Evolutionary conservation across 75 land plant genomes (phyloP).

Genomic region (Sequoiadendron giganteum): DNA sequence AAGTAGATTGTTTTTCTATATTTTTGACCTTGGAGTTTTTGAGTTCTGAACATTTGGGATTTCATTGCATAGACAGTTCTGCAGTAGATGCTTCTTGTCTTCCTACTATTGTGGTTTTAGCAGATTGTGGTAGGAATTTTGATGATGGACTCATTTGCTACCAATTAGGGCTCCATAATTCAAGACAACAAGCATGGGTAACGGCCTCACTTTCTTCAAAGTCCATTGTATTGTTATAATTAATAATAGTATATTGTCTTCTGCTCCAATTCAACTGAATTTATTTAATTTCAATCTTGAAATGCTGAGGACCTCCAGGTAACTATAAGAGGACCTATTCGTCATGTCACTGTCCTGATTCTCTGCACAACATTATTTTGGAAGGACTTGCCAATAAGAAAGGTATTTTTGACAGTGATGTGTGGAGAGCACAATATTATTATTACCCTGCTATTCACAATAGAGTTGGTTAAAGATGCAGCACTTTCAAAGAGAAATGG

Average conservation of each 20-base stretch:
- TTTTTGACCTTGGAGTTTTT: not conserved
- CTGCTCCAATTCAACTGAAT: not conserved
- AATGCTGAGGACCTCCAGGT: slow-evolving; percentile 50
- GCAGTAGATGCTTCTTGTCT: slow-evolving; percentile 65
- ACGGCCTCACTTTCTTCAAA: not conserved
- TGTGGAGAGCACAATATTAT: slow-evolving; percentile 85
- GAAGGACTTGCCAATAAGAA: slow-evolving; percentile 82
- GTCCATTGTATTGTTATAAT: not conserved
- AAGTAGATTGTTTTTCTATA: not conserved
- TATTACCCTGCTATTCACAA: not conserved
- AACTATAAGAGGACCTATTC: slow-evolving; percentile 81
- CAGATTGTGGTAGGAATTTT: slow-evolving; percentile 63
- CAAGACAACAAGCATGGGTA: slow-evolving; percentile 74
- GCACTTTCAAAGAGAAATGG: not conserved
- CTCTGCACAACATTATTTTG: slow-evolving; percentile 64
- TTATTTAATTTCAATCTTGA: not conserved
- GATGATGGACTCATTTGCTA: slow-evolving; percentile 49
- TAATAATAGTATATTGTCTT: not conserved
- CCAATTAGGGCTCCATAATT: slow-evolving; percentile 64
- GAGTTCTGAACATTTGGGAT: slow-evolving; percentile 6
- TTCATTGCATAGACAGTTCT: slow-evolving; percentile 34
- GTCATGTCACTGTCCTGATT: slow-evolving; percentile 68
- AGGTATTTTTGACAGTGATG: slow-evolving; percentile 73
- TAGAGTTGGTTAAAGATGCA: not conserved
- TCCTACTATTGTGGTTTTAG: slow-evolving; percentile 63